Conservation (phyloP, 2,329 filamentous ascomycete genomes). For the Pseudogymnoascus sp. region DNA sequence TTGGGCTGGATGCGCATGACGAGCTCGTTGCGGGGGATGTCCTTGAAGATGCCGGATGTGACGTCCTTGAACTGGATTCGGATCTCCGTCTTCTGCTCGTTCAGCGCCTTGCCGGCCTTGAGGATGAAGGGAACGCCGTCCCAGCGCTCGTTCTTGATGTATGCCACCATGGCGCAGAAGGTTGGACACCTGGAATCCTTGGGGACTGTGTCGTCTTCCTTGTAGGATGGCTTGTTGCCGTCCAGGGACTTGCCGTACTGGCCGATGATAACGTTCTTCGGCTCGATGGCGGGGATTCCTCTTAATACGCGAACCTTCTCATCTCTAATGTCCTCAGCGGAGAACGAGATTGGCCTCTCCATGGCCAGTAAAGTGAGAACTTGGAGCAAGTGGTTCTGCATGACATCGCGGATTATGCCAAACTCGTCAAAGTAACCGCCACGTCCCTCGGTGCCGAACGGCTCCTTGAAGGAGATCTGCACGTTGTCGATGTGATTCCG, state of each 20-base stretch:
- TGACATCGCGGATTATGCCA: slow-evolving; percentile 97
- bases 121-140: slow-evolving; percentile 98
- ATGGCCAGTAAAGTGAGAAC: slow-evolving; percentile 93
- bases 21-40: slow-evolving; percentile 97
- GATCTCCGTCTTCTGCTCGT: slow-evolving; percentile 99
- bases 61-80: slow-evolving; percentile 99
- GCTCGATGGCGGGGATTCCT: slow-evolving; percentile 87
- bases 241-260: slow-evolving; percentile 96
- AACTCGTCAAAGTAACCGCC: slow-evolving; percentile 99
- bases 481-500: slow-evolving; percentile 98
- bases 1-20: slow-evolving; percentile 99
- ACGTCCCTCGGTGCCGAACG: slow-evolving; percentile 94
- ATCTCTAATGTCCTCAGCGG: slow-evolving; percentile 93
- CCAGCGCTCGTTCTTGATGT: slow-evolving; percentile 99
- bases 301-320: slow-evolving; percentile 96
- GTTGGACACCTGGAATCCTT: slow-evolving; percentile 96
- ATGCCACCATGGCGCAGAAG: slow-evolving; percentile 93
- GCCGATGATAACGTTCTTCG: slow-evolving; percentile 99
- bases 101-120: slow-evolving; percentile 97
- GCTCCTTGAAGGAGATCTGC: slow-evolving; percentile 99
- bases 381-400: slow-evolving; percentile 98
- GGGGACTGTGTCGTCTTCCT: slow-evolving; percentile 96
- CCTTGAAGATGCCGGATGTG: slow-evolving; percentile 98
- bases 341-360: slow-evolving; percentile 98
- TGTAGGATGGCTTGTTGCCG: slow-evolving; percentile 93